Evolutionary conservation across 345 rosid genomes (phyloP).

Genomic region (Iberis pinnata): DNA sequence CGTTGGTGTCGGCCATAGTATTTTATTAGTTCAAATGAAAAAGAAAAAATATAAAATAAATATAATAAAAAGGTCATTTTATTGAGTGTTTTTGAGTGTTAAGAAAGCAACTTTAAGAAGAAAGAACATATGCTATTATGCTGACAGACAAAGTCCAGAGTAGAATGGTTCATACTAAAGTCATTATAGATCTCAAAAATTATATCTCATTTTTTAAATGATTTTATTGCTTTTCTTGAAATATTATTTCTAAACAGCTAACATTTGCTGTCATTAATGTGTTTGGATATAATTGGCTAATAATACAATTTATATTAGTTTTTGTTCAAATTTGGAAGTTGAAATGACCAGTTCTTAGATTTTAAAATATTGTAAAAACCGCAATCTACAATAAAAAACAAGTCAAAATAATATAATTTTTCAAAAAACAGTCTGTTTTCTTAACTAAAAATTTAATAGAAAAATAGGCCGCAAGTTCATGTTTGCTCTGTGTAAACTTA

Average conservation of each 20-base stretch:
- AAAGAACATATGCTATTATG: constrained; percentile 26
- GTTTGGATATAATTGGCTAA: background rate
- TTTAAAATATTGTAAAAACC: no score
- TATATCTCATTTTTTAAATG: no score
- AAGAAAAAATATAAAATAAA: background rate
- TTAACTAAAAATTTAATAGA: no score
- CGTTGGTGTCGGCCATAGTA: constrained; percentile 26
- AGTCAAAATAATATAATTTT: no score
- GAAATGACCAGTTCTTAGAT: no score
- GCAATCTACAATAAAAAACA: no score
- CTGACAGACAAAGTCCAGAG: constrained; percentile 23
- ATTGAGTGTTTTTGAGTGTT: constrained; percentile 1
- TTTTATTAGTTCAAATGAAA: background rate
- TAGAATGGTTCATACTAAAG: constrained; percentile 12
- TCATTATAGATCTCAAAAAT: background rate
- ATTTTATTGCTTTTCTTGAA: constrained; percentile 22
- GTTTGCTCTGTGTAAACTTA: no score
- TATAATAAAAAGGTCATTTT: constrained; percentile 1
- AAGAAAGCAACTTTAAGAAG: constrained; percentile 25
- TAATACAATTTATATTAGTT: background rate
- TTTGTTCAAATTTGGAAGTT: no score
- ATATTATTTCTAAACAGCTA: constrained; percentile 19
- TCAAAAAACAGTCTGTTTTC: no score
- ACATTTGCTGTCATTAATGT: constrained; percentile 10
- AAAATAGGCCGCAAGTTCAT: no score